Evolutionary conservation across 2,329 filamentous ascomycete genomes (phyloP).

Genomic region (Colletotrichum brevisporum): DNA sequence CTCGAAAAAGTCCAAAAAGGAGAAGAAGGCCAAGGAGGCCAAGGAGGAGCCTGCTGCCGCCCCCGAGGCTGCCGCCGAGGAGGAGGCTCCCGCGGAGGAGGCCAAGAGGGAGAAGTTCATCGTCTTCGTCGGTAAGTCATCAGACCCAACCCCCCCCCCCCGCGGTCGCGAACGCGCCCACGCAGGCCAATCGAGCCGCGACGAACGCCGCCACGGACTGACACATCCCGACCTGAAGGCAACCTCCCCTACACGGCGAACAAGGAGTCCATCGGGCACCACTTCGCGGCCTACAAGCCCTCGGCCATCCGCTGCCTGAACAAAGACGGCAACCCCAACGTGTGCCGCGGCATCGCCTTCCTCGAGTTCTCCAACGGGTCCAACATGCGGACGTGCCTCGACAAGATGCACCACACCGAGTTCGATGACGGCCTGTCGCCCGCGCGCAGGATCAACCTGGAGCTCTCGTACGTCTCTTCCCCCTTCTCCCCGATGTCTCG

Average conservation of each 20-base stretch:
- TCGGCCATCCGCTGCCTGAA: slow-evolving; percentile 80
- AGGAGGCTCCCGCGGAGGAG: slow-evolving; percentile 33
- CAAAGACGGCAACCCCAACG: slow-evolving; percentile 72
- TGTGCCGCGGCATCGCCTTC: slow-evolving; percentile 85
- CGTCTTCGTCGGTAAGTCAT: slow-evolving; percentile 76
- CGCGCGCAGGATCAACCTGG: slow-evolving; percentile 88
- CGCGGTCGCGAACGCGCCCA: not conserved
- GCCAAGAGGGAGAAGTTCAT: slow-evolving; percentile 75
- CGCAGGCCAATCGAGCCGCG: not conserved
- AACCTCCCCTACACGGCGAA: slow-evolving; percentile 92
- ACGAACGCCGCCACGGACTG: slow-evolving; percentile 35
- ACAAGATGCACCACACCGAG: slow-evolving; percentile 88
- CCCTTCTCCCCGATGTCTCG: no score
- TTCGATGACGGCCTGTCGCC: slow-evolving; percentile 72
- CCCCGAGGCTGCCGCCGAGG: slow-evolving; percentile 26
- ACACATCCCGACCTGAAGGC: slow-evolving; percentile 62
- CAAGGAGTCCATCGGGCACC: slow-evolving; percentile 74
- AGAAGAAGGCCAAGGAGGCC: slow-evolving; percentile 54
- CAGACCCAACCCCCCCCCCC: slow-evolving; percentile 32
- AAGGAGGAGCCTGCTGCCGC: slow-evolving; percentile 31
- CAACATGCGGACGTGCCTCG: slow-evolving; percentile 92
- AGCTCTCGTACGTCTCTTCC: slow-evolving; percentile 78
- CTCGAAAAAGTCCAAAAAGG: slow-evolving; percentile 48
- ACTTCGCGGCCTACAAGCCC: slow-evolving; percentile 84
- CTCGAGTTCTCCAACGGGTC: slow-evolving; percentile 90